Evolutionary conservation across 83 land plant species (phyloP), one percentile per base, ranked within the genome.

Genomic region (Diphasiastrum complanatum): DNA sequence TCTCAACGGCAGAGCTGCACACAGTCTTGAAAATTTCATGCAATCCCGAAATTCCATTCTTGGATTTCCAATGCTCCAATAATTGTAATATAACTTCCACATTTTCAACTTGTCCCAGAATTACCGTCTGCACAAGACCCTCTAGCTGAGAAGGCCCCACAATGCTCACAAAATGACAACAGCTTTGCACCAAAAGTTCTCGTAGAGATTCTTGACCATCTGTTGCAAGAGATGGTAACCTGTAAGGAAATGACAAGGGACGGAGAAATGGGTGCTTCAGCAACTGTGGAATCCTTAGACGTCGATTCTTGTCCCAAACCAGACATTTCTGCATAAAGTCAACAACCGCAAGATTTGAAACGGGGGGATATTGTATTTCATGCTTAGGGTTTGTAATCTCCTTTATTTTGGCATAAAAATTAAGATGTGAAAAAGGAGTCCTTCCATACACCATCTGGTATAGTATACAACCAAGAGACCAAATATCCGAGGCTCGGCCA

Each of bases 381-480:
- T 88, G 91, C 52, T 81, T 75, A 11, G 54, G 76, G 61, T 85
- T 81, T 30, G 96, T 86, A 18, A 93, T 83, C 26, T 78, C 96
- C 60, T 79, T 81, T 47, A 83, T 81, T 63, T 89, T 93, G 32
- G 92, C 74, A 83, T 89, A 84, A 63, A 93, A 83, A 35, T 70
- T 89, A 69, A 83, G 79, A 3, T 85, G 86, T 10, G 96, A 62
- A 68, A 93, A 93, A 2, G 98, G 98, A 16, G 96, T 89, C 66
- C 72, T 73, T 4, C 98, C 96, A 61, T 85, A 93, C 0, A 83
- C 98, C 98, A 93, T 93, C 55, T 93, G 98, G 48, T 88, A 93
- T 19, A 89, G 76, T 5, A 93, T 93, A 74, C 98, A 93, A 12
- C 98, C 98, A 40, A 93, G 89, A 0, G 98, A 85, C 98, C 98